A percentile compares a stretch with the other conserved stretches of the same genome.
phyloP scores from a whole-genome alignment of 352 stramenopile species.

The Globisporangium recalcitrans region DNA sequence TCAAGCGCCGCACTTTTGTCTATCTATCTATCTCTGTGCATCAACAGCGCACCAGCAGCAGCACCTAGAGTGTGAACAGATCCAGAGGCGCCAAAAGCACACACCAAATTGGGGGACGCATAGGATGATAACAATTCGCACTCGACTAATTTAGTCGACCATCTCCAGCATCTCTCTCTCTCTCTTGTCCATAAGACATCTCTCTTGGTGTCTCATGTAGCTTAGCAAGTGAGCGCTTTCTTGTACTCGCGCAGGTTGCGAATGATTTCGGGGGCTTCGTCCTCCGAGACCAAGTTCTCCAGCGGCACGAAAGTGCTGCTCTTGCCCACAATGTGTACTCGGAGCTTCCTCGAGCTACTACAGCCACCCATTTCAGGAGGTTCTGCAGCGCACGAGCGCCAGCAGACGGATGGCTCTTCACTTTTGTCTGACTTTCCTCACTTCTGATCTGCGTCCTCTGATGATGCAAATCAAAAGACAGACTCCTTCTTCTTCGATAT shows the following conservation, averaged over 20 bases:
- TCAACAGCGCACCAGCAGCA: too few species aligned
- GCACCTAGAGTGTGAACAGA: not conserved
- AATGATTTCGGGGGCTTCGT: slow-evolving; percentile 53
- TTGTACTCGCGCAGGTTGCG: slow-evolving; percentile 59
- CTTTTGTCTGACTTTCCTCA: not conserved
- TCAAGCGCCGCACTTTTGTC: not conserved
- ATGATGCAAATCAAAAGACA: slow-evolving; percentile 2
- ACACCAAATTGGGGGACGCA: not conserved
- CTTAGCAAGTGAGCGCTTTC: slow-evolving; percentile 35
- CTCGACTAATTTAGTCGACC: not conserved
- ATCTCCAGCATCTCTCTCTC: not conserved
- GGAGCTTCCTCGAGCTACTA: slow-evolving; percentile 51
- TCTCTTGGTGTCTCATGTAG: not conserved
- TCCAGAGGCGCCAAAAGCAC: not conserved
- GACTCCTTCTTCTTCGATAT: not conserved
- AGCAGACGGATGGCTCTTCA: not conserved
- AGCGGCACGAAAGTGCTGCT: slow-evolving; percentile 55
- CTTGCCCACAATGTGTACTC: slow-evolving; percentile 70
- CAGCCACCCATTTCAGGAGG: not conserved
- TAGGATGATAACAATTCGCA: not conserved
- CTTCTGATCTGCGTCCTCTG: slow-evolving; percentile 3
- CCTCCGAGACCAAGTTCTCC: slow-evolving; percentile 44
- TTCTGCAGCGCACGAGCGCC: not conserved
- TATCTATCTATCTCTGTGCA: too few species aligned
- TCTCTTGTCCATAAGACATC: too few species aligned